Base-by-base conservation (phyloP, 1,284 basidiomycete species). In the Stygiomarasmius scandens region DNA sequence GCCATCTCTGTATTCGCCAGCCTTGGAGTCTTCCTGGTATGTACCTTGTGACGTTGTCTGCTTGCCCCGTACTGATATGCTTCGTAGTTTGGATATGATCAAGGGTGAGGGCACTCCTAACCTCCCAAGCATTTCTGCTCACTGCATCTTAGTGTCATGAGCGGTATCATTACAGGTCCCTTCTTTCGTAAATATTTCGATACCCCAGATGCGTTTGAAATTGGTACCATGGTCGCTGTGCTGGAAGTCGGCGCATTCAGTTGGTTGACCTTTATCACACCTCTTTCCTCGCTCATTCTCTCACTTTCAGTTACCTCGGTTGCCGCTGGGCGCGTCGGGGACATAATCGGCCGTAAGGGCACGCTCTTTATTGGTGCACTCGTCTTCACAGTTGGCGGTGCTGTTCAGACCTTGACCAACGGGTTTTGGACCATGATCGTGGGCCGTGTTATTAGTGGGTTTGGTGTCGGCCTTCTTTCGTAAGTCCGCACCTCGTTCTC, bases 391-490 rank as follows among this genome's bases (percentile, higher is more conserved):
- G 65, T 95, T 22, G 96, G 96, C 19, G 96, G 96, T 47, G 86
- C 86, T 34, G 80, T 98, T 50, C 96, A 98, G 75, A 95, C 96
- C 0, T 89, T 93, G 64, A 92, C 94, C 8, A 77, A 77, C 3
- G 93, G 95, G 2, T 97, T 92, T 74, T 81, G 78, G 69, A 77
- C 82, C 51, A 98, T 99, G 95, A 85, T 97, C 43, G 60, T 93
- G 6, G 96, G 96, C 12, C 83, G 96, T 43, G 77, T 98, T 48
- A 77, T 96, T 57, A 92, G 91, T 61, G 96, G 96, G 1, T 94
- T 93, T 65, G 96, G 96, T 14, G 96, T 99, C 12, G 96, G 96
- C 12, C 80, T 98, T 63, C 78, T 98, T 51, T 93, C 90, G 92
- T 93, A 68, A 65, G 90, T 80, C 47, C 24, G 6, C 4, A 4